phyloP scores from a whole-genome alignment of 139 green algal species.

The Microglena sp. region DNA sequence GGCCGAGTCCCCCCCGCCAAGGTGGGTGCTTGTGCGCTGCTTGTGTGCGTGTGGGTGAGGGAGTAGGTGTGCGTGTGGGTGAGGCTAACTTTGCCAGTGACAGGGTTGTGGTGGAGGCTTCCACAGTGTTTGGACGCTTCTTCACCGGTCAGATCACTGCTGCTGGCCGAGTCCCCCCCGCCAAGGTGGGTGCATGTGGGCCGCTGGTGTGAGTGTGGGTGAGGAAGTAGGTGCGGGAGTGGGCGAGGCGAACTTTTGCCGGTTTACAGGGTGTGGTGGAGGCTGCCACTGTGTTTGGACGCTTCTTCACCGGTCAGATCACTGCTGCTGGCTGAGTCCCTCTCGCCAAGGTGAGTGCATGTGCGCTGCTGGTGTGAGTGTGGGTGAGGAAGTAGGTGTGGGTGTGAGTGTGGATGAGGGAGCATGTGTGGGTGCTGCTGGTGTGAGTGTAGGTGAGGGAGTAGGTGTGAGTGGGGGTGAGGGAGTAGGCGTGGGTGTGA shows the following conservation, averaged over 20 bases:
- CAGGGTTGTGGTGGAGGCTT: constrained; percentile 70
- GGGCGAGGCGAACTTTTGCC: constrained; percentile 36
- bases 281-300: constrained; percentile 63
- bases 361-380: too few species aligned
- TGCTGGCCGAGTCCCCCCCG: constrained; percentile 63
- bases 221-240: too few species aligned
- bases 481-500: too few species aligned
- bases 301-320: constrained; percentile 86
- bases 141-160: constrained; percentile 88
- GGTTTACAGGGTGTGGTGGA: constrained; percentile 61
- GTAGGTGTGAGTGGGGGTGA: too few species aligned
- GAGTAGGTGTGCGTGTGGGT: too few species aligned
- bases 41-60: too few species aligned
- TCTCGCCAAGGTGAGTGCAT: constrained; percentile 46
- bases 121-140: constrained; percentile 69
- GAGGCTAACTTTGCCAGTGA: constrained; percentile 72
- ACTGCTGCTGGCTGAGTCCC: constrained; percentile 73
- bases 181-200: constrained; percentile 45
- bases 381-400: too few species aligned
- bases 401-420: too few species aligned
- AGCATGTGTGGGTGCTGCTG: too few species aligned
- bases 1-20: constrained; percentile 65
- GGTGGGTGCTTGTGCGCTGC: too few species aligned
- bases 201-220: too few species aligned
- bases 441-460: too few species aligned